These are phyloP conservation scores for Arthrobotrys pseudoclavata DNA, from an alignment of 2,329 filamentous ascomycete genomes.

Conservation along the genomic window DNA sequence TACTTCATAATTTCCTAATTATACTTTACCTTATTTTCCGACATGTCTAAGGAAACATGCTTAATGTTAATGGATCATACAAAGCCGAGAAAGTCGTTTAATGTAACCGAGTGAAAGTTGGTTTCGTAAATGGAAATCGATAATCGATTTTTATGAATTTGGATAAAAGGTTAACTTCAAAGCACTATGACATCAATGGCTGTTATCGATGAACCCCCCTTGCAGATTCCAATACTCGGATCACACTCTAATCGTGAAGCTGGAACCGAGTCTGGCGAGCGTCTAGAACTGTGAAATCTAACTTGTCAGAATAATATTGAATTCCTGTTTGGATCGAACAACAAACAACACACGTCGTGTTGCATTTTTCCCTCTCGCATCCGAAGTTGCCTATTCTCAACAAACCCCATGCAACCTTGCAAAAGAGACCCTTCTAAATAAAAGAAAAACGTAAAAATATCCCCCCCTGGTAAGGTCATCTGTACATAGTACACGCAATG, in stretches of 20 bases:
- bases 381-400: constrained; percentile 19
- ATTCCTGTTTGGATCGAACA: background rate
- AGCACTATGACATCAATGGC: background rate
- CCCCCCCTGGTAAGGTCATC: constrained; percentile 7
- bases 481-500: background rate
- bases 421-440: constrained; percentile 13
- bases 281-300: background rate
- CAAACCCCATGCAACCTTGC: constrained; percentile 16
- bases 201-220: background rate
- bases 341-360: constrained; percentile 10
- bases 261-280: background rate
- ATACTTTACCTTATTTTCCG: constrained; percentile 32
- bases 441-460: background rate
- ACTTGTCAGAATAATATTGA: background rate
- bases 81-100: constrained; percentile 1
- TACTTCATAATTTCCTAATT: constrained; percentile 57
- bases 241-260: background rate
- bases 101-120: background rate
- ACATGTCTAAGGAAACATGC: constrained; percentile 31
- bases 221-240: background rate
- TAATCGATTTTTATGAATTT: no score
- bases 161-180: no score
- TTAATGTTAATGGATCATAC: constrained; percentile 52
- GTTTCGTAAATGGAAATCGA: background rate
- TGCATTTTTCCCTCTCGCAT: constrained; percentile 10